Base-by-base conservation (phyloP, 1,284 basidiomycete species). In the Puccinia coronata region DNA sequence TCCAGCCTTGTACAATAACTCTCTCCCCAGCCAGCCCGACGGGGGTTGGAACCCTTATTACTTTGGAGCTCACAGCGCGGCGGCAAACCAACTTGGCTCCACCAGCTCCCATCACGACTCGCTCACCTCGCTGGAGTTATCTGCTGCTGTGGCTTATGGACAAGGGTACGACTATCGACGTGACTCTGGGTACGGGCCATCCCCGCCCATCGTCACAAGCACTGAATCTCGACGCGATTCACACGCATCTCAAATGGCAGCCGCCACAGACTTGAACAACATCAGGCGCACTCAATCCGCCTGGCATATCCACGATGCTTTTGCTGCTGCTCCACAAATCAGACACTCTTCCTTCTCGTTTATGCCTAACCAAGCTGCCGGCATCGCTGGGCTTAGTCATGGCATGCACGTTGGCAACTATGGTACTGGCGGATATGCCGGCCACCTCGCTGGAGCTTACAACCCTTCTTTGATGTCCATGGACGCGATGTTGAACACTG, bases 291-390 rank as follows among this genome's bases (percentile, higher is more conserved):
- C 69, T 72, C 78, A 80, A 65, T 80, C 78, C 5, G 78, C 78
- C n/a, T 80, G 78, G 78, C 78, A 80, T 28, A 80, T 80, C 14
- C 78, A 80, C 28, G 78, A 80, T 65, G 70, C 69, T 14, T 80
- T 80, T 51, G 57, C 69, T 23, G n/a, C 49, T 28, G 31, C 70
- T 11, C 70, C 78, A 36, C 78, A 80, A 65, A 31, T 80, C 16
- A 39, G 78, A 43, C 78, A 80, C 47, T 80, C 78, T 4, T 80
- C 78, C 18, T 73, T 80, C 31, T 80, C 78, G 1, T 80, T 71
- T 47, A 57, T 73, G 71, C 63, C 65, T 1, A 59, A 39, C n/a
- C 78, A 72, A 36, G n/a, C 69, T 25, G 16, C 28, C 16, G 36
- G 25, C 49, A 18, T 79, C 18, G 49, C 65, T 34, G 67, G 65